These are phyloP conservation scores for Speleostelium caveatum DNA, from an alignment of 78 protist genomes.

Conservation along the genomic window DNA sequence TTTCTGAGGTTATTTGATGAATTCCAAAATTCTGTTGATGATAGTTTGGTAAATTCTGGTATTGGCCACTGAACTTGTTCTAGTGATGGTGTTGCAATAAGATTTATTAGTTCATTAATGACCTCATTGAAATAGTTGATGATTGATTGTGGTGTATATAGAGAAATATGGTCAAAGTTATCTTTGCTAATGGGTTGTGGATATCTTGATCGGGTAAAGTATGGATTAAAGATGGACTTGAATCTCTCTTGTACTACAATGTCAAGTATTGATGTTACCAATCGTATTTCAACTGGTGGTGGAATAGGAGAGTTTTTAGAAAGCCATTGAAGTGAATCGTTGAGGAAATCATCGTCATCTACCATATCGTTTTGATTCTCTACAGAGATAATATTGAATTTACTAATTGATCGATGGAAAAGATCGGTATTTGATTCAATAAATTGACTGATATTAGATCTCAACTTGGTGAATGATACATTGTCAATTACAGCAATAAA, in stretches of 20 bases:
- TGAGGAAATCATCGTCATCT: not conserved
- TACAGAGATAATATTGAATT: too few relatives aligned
- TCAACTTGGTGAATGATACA: too few relatives aligned
- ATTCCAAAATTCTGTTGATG: slow-evolving; percentile 22
- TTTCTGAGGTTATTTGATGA: not conserved
- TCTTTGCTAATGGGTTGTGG: not conserved
- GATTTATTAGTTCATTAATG: slow-evolving; percentile 1
- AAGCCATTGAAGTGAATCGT: not conserved
- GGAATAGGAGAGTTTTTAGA: slow-evolving; percentile 6
- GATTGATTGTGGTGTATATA: slow-evolving; percentile 10
- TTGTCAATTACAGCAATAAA: too few relatives aligned
- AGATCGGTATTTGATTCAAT: too few relatives aligned
- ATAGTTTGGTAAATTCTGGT: slow-evolving; percentile 8
- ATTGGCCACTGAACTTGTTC: slow-evolving; percentile 47
- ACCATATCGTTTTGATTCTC: not conserved
- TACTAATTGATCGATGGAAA: too few relatives aligned
- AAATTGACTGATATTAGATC: too few relatives aligned
- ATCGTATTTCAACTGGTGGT: slow-evolving; percentile 6
- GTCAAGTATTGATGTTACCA: slow-evolving; percentile 16
- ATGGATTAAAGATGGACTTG: not conserved
- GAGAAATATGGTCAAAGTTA: not conserved
- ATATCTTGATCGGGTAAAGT: not conserved
- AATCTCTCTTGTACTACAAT: not conserved
- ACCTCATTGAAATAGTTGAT: slow-evolving; percentile 19
- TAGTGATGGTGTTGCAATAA: slow-evolving; percentile 13